Percentiles rank a stretch among this genome's conserved stretches.
Evolutionary conservation across 1,284 basidiomycete species (phyloP).

Genomic region (Malassezia brasiliensis): DNA sequence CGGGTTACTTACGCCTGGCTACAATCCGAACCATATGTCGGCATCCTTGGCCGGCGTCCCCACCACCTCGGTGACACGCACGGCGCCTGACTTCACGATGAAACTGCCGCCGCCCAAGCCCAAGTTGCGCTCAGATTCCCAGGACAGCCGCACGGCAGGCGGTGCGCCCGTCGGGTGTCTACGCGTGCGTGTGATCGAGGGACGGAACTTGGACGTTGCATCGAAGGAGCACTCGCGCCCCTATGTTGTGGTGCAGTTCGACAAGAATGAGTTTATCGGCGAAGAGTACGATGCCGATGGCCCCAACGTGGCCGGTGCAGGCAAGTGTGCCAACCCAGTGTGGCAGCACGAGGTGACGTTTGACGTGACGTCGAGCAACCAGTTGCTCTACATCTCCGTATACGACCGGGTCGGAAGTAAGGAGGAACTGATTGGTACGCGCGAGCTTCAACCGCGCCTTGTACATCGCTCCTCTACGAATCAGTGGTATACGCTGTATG

Average conservation of each 20-base stretch:
- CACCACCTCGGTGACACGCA: slow-evolving; percentile 2
- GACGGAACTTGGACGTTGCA: slow-evolving; percentile 60
- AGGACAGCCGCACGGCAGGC: slow-evolving; percentile 31
- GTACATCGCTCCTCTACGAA: slow-evolving; percentile 87
- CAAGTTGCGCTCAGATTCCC: slow-evolving; percentile 18
- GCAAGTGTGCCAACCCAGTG: slow-evolving; percentile 58
- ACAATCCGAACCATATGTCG: neutral
- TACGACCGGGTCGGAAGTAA: slow-evolving; percentile 80
- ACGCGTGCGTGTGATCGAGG: slow-evolving; percentile 88
- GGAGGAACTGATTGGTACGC: slow-evolving; percentile 77
- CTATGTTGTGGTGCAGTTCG: slow-evolving; percentile 95
- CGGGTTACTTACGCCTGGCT: slow-evolving; percentile 12
- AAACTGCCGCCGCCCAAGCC: slow-evolving; percentile 37
- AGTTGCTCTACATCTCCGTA: slow-evolving; percentile 76
- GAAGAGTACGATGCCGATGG: slow-evolving; percentile 55
- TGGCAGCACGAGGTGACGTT: slow-evolving; percentile 95
- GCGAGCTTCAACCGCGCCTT: slow-evolving; percentile 81
- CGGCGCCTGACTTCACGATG: slow-evolving; percentile 43
- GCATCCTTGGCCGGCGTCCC: neutral
- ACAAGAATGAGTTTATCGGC: slow-evolving; percentile 96
- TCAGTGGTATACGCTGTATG: slow-evolving; percentile 81
- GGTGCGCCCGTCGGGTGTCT: slow-evolving; percentile 62
- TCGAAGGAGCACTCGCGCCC: slow-evolving; percentile 57
- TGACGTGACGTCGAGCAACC: slow-evolving; percentile 84
- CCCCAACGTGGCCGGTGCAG: slow-evolving; percentile 37